Evolutionary conservation across 257 asterid species (phyloP), one percentile per base, ranked within the genome.

Genomic region (Verbena officinalis): DNA sequence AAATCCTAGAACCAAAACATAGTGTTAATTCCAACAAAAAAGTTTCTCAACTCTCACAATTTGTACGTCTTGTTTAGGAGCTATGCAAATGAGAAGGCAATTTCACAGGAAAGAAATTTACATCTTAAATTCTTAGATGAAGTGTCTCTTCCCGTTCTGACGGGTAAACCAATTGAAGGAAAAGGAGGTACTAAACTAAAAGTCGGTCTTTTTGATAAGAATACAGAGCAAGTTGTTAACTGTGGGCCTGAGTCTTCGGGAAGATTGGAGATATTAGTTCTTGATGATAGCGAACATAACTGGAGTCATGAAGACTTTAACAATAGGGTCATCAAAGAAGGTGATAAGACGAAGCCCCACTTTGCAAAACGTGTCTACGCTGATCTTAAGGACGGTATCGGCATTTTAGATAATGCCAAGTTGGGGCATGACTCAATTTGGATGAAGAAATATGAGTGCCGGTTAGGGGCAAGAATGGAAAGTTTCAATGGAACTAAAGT

Each of bases 381-480:
- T 34, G 9, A 4, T 62, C 79, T 81, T 20, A 11, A 72, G 45
- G 55, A 65, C 33, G 95, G 88, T n/a, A 50, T 73, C 9, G 81
- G 75, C 12, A 0, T 17, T 59, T 62, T 81, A 55, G 17, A n/a
- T 14, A 53, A 64, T 59, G 59, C 57, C 53, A 83, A 73, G 72
- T 68, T 86, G 64, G 78, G 73, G 50, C 79, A 83, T 7, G 75
- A 20, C 49, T 0, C 54, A 1, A 33, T 0, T 4, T 81, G 85
- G 85, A 77, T 30, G 69, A 83, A 55, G 74, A 23, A n/a, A 39
- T 71, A 62, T 48, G 22, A 10, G 56, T 81, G 83, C 81, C 59
- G 78, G 67, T 78, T 86, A 8, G 88, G 86, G 57, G 90, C 77
- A 13, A 68, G 78, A 68, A 11, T 36, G 13, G 65, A 62, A 67